Conservation (phyloP, 257 asterid species). For the Solanum bukasovii region DNA sequence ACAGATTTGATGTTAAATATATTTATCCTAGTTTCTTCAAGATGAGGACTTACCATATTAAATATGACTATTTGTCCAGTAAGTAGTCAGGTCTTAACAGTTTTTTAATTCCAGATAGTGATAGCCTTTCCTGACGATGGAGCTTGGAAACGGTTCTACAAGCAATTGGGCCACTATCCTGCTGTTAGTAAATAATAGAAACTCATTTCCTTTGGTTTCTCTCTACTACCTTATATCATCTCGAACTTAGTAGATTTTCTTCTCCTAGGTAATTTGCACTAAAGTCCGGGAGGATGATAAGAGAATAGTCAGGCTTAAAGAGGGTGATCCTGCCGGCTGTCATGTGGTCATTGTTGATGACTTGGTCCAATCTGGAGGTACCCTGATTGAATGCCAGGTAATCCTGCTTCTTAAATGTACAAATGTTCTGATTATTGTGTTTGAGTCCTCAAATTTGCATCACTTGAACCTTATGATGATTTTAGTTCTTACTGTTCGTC, state of each 20-base stretch:
- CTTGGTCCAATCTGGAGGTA: constrained; percentile 94
- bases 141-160: constrained; percentile 98
- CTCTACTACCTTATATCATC: neutral
- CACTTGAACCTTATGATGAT: neutral
- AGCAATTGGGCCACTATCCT: constrained; percentile 64
- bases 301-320: constrained; percentile 85
- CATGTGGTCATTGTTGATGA: constrained; percentile 98
- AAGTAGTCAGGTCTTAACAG: neutral
- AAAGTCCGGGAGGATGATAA: constrained; percentile 96
- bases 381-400: constrained; percentile 95
- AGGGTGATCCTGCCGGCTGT: constrained; percentile 88
- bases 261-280: constrained; percentile 67
- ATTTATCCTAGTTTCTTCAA: neutral
- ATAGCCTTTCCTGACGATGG: constrained; percentile 97
- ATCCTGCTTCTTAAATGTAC: neutral
- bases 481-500: neutral
- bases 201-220: neutral
- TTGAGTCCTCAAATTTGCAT: neutral
- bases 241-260: neutral
- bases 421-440: neutral
- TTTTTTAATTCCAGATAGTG: constrained; percentile 42
- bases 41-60: neutral
- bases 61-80: neutral
- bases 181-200: constrained; percentile 31
- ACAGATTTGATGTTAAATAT: neutral